These are phyloP conservation scores for Cladosporium cucumerinum DNA, from an alignment of 2,329 filamentous ascomycete genomes.

Conservation along the genomic window DNA sequence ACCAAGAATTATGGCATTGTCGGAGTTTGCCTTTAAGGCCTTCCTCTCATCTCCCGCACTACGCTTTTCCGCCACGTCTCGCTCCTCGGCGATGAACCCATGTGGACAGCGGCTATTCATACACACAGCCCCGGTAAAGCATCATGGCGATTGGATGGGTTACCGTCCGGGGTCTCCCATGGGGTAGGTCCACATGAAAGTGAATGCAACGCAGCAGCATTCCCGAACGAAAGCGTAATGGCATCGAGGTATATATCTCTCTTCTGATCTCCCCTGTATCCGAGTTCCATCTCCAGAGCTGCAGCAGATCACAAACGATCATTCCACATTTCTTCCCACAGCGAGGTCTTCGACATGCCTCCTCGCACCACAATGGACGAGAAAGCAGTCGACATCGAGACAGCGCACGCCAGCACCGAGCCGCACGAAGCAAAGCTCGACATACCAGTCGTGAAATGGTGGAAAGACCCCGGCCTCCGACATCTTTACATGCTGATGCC, in stretches of 20 bases:
- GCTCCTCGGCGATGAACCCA: not conserved
- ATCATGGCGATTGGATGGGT: not conserved
- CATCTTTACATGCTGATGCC: slow-evolving; percentile 18
- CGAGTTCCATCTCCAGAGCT: not conserved
- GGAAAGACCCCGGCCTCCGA: slow-evolving; percentile 19
- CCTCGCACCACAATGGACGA: not conserved
- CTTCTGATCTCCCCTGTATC: not conserved
- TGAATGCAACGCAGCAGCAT: not conserved
- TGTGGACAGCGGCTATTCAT: not conserved
- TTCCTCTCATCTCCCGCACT: too few relatives aligned
- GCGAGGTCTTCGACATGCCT: not conserved
- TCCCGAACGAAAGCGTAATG: not conserved
- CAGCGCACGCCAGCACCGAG: not conserved
- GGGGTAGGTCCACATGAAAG: not conserved
- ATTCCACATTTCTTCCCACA: not conserved
- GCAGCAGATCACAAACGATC: too few relatives aligned
- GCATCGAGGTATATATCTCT: not conserved
- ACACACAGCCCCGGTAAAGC: not conserved
- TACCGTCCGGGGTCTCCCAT: not conserved
- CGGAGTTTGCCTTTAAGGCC: too few relatives aligned
- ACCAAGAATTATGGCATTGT: too few relatives aligned
- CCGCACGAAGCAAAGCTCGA: not conserved
- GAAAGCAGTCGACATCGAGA: not conserved
- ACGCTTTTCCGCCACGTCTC: not conserved
- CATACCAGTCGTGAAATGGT: slow-evolving; percentile 18